Conservation (phyloP, 192 early-diverging fungal species). For the Gamsiella multidivaricata region DNA sequence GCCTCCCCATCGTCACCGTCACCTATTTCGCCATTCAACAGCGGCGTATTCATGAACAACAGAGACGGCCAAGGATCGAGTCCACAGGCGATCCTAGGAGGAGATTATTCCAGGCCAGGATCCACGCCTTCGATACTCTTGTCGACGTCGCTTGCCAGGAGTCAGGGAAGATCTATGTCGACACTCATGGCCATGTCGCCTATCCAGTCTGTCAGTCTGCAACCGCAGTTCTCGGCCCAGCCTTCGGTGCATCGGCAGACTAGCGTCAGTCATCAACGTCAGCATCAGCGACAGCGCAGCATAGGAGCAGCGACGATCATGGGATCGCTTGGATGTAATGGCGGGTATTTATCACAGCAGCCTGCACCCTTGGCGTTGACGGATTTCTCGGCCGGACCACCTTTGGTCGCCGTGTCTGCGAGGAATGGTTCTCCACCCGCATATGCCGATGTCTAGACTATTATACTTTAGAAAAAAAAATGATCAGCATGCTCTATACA, state of each 20-base stretch:
- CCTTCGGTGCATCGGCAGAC: constrained; percentile 1
- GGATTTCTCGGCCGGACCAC: background rate
- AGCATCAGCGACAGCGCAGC: constrained; percentile 31
- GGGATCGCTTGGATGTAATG: constrained; percentile 42
- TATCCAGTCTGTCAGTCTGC: background rate
- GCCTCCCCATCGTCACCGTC: constrained; percentile 9
- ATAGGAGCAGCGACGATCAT: constrained; percentile 33
- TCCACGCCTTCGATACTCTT: constrained; percentile 21
- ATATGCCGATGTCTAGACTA: constrained; percentile 19
- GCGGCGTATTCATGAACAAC: background rate
- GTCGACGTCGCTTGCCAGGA: constrained; percentile 27
- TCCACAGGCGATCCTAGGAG: constrained; percentile 10
- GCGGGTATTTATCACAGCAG: constrained; percentile 42
- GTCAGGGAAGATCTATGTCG: constrained; percentile 5
- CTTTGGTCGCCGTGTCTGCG: background rate
- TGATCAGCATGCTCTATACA: no score
- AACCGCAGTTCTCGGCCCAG: constrained; percentile 1
- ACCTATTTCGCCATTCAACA: background rate
- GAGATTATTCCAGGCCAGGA: constrained; percentile 6
- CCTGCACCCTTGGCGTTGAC: constrained; percentile 19
- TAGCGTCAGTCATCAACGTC: constrained; percentile 6
- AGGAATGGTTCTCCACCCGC: constrained; percentile 24
- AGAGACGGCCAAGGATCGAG: constrained; percentile 20
- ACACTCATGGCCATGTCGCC: constrained; percentile 3
- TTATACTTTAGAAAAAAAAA: no score